These are phyloP conservation scores for Boletus sp. DNA, from an alignment of 768 basidiomycete species.

Conservation along the genomic window DNA sequence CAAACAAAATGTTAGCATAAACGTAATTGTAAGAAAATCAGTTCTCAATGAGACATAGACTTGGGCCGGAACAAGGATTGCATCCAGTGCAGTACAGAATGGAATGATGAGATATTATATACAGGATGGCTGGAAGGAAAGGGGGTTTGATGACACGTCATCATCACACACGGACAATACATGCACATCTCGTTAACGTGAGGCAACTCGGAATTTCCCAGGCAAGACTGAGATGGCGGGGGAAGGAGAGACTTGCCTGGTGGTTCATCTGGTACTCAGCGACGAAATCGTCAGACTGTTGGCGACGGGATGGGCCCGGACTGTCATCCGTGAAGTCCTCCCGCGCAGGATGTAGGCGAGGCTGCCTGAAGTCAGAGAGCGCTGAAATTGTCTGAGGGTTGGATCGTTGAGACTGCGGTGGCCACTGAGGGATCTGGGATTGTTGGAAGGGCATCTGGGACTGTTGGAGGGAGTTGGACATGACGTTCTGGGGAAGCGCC, in stretches of 20 bases:
- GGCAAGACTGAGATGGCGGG: constrained; percentile 13
- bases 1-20: constrained; percentile 25
- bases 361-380: constrained; percentile 48
- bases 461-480: constrained; percentile 40
- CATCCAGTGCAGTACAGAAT: not conserved
- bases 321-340: not conserved
- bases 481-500: constrained; percentile 46
- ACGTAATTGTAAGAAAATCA: not conserved
- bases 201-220: constrained; percentile 14
- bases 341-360: constrained; percentile 10
- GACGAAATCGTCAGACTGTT: constrained; percentile 40
- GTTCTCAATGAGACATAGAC: constrained; percentile 5
- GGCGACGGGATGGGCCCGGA: constrained; percentile 42
- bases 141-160: constrained; percentile 17
- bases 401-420: constrained; percentile 43
- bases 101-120: constrained; percentile 13
- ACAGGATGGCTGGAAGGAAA: constrained; percentile 4
- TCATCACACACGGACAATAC: constrained; percentile 10
- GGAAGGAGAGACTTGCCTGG: constrained; percentile 42
- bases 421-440: constrained; percentile 42
- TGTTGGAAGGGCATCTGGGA: constrained; percentile 43
- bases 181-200: constrained; percentile 8
- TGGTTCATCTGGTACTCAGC: constrained; percentile 36
- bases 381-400: constrained; percentile 37
- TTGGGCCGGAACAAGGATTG: not conserved